Evolutionary conservation across 2,329 filamentous ascomycete genomes (phyloP).

Genomic region (Pseudogymnoascus sp.): DNA sequence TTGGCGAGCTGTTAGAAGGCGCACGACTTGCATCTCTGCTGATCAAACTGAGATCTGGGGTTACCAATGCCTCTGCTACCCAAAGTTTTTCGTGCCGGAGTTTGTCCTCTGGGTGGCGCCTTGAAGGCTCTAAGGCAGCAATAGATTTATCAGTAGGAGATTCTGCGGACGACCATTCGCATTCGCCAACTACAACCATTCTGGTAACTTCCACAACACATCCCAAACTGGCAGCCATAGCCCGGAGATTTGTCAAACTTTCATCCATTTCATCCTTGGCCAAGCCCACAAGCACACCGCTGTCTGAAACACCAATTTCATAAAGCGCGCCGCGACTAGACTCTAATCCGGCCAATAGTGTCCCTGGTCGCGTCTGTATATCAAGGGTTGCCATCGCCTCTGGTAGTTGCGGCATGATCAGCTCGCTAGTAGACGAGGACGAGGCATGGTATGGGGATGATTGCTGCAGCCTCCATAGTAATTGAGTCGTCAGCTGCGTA

Average conservation of each 20-base stretch:
- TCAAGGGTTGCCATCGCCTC: constrained; percentile 46
- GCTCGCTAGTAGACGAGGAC: constrained; percentile 64
- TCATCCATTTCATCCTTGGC: constrained; percentile 88
- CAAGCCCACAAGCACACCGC: constrained; percentile 81
- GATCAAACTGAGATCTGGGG: constrained; percentile 51
- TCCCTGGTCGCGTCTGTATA: constrained; percentile 36
- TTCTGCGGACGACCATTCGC: constrained; percentile 50
- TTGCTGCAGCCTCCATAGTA: constrained; percentile 90
- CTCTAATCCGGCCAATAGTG: constrained; percentile 70
- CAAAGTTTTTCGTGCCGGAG: constrained; percentile 52
- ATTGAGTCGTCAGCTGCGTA: constrained; percentile 86
- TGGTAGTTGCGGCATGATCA: constrained; percentile 67
- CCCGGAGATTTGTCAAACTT: constrained; percentile 71
- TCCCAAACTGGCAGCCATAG: constrained; percentile 88
- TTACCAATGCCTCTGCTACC: constrained; percentile 86
- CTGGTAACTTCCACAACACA: constrained; percentile 76
- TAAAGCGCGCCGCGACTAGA: constrained; percentile 90
- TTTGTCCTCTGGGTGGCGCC: constrained; percentile 17
- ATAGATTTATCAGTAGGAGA: constrained; percentile 15
- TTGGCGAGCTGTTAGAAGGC: neutral
- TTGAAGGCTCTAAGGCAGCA: constrained; percentile 19
- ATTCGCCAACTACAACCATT: constrained; percentile 75
- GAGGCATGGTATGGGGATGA: constrained; percentile 85
- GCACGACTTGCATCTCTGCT: neutral
- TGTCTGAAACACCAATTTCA: constrained; percentile 92